Percentiles rank a stretch among this genome's conserved stretches.
Conservation (phyloP, 163 green algal genomes). For the Chloromonas sp. region DNA sequence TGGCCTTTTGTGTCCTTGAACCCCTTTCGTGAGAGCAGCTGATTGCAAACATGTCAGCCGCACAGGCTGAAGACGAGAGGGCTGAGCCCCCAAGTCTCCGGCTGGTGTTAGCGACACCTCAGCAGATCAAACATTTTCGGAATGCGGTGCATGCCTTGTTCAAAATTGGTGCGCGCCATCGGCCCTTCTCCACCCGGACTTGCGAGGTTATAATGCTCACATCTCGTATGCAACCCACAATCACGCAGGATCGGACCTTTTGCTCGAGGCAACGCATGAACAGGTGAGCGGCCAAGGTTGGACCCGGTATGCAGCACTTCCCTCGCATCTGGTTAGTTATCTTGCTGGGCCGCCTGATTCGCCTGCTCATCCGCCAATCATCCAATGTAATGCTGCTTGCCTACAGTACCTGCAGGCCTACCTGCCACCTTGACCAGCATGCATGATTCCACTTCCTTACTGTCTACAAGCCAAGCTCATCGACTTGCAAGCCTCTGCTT, state of each 20-base stretch:
- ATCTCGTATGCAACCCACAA: too few relatives aligned
- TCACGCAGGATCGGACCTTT: background rate
- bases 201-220: too few relatives aligned
- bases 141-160: background rate
- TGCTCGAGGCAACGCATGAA: background rate
- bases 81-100: too few relatives aligned
- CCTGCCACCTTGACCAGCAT: background rate
- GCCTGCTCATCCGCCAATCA: too few relatives aligned
- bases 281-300: background rate
- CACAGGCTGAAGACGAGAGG: too few relatives aligned
- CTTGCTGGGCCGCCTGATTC: background rate
- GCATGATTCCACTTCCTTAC: background rate
- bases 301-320: too few relatives aligned
- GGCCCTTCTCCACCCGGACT: background rate
- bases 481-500: background rate
- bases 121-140: background rate
- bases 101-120: too few relatives aligned
- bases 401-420: background rate
- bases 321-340: background rate
- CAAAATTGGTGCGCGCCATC: background rate
- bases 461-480: background rate
- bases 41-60: background rate
- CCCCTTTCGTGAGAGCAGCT: background rate
- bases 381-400: background rate
- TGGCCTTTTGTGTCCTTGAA: background rate